phyloP scores from a whole-genome alignment of 306 rosid genomes.

The Dicorynia guianensis region DNA sequence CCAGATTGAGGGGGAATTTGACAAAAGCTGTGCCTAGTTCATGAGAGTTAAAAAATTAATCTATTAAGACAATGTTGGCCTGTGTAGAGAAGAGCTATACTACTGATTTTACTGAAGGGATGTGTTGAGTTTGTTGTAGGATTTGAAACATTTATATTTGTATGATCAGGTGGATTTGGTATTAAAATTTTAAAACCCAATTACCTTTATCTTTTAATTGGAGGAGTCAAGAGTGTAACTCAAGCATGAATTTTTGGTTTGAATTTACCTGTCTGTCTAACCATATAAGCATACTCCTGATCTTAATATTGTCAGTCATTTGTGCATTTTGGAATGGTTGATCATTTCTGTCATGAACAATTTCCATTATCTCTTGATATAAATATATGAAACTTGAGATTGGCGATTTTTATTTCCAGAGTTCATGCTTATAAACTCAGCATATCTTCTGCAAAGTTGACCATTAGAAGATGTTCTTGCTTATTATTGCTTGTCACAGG shows the following conservation, averaged over 20 bases:
- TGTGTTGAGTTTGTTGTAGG: constrained; percentile 35
- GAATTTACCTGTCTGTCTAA: background rate
- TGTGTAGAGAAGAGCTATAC: background rate
- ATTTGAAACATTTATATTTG: constrained; percentile 20
- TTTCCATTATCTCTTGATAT: background rate
- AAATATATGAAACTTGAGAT: constrained; percentile 11
- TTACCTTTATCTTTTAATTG: background rate
- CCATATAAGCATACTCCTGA: background rate
- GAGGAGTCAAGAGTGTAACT: background rate
- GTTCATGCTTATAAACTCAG: constrained; percentile 19
- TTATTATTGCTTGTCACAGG: constrained; percentile 70
- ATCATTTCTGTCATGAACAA: constrained; percentile 5
- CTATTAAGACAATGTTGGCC: background rate
- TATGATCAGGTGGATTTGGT: background rate
- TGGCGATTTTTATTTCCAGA: constrained; percentile 9
- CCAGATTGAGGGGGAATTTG: background rate
- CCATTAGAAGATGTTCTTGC: constrained; percentile 98
- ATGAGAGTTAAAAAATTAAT: background rate
- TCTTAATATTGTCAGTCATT: background rate
- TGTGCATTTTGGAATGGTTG: background rate
- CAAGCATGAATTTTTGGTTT: background rate
- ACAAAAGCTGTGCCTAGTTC: background rate
- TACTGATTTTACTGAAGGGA: constrained; percentile 32
- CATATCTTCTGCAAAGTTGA: constrained; percentile 70
- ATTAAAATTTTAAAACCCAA: background rate